Conservation (phyloP, 2,329 filamentous ascomycete species). For the Thielaviopsis ethacetica region DNA sequence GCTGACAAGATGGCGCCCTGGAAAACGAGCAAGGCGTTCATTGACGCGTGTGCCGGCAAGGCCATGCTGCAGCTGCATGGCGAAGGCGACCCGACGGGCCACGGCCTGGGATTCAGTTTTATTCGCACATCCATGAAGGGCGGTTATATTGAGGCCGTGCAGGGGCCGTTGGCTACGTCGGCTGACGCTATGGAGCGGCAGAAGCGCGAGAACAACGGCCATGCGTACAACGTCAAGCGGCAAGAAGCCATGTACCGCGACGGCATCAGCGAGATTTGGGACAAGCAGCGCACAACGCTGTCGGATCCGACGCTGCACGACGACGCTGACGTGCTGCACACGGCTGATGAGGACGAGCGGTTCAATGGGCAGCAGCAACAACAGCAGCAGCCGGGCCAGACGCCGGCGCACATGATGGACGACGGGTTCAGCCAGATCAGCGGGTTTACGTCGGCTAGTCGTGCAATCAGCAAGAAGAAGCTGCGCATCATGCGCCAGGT, state of each 20-base stretch:
- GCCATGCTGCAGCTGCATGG: slow-evolving; percentile 94
- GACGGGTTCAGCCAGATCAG: slow-evolving; percentile 71
- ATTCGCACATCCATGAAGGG: slow-evolving; percentile 98
- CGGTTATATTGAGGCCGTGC: slow-evolving; percentile 71
- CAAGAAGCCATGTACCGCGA: slow-evolving; percentile 87
- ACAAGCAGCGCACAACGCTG: slow-evolving; percentile 65
- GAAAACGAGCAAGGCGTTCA: slow-evolving; percentile 92
- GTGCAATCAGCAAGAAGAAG: slow-evolving; percentile 44
- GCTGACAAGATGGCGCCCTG: slow-evolving; percentile 87
- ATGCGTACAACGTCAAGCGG: slow-evolving; percentile 92
- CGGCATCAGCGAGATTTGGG: slow-evolving; percentile 84
- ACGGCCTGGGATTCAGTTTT: slow-evolving; percentile 89
- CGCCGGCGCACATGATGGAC: slow-evolving; percentile 46
- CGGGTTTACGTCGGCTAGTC: slow-evolving; percentile 47
- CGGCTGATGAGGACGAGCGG: slow-evolving; percentile 45
- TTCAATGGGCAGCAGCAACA: slow-evolving; percentile 54
- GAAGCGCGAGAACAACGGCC: slow-evolving; percentile 76
- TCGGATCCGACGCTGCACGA: slow-evolving; percentile 54
- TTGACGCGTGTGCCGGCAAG: slow-evolving; percentile 84
- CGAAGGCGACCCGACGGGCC: slow-evolving; percentile 83
- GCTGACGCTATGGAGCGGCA: slow-evolving; percentile 80
- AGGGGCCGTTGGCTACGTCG: slow-evolving; percentile 45
- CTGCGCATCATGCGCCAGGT: slow-evolving; percentile 56
- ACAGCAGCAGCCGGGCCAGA: slow-evolving; percentile 22
- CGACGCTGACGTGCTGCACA: slow-evolving; percentile 41